Percentiles rank a stretch among this genome's conserved stretches.
Evolutionary conservation across 345 rosid genomes (phyloP).

Genomic region (Brassica incana): DNA sequence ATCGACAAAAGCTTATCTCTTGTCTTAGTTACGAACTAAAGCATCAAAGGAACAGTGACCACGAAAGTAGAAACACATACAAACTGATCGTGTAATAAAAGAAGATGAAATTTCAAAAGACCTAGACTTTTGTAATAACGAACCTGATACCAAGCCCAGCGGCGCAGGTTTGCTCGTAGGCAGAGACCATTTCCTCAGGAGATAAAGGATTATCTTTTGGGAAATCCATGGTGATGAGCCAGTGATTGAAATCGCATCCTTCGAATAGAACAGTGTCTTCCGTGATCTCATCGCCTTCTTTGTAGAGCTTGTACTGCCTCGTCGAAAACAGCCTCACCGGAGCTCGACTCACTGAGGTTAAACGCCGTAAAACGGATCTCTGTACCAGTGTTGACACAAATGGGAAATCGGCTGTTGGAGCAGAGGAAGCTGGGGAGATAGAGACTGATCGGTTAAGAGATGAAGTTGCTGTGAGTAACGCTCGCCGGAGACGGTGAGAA

Average conservation of each 20-base stretch:
- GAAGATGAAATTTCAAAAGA: not conserved
- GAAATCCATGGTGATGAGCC: slow-evolving; percentile 89
- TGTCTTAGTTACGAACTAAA: not conserved
- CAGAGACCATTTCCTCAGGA: slow-evolving; percentile 75
- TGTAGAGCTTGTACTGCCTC: slow-evolving; percentile 44
- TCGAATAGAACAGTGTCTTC: slow-evolving; percentile 71
- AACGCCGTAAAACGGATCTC: slow-evolving; percentile 35
- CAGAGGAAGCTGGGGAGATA: slow-evolving; percentile 22
- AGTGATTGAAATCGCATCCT: slow-evolving; percentile 89
- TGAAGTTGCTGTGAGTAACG: slow-evolving; percentile 37
- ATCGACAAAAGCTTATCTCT: not conserved
- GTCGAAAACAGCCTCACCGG: slow-evolving; percentile 35
- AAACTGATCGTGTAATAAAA: not conserved
- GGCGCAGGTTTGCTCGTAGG: slow-evolving; percentile 79
- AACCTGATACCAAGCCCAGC: slow-evolving; percentile 83
- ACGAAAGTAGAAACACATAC: not conserved
- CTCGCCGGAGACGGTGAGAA: slow-evolving; percentile 60
- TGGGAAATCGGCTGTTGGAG: not conserved
- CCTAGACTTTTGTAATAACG: not conserved
- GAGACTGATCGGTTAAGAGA: slow-evolving; percentile 39
- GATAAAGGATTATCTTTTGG: slow-evolving; percentile 54
- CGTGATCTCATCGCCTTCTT: slow-evolving; percentile 73
- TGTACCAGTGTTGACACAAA: not conserved
- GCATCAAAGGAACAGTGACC: not conserved
- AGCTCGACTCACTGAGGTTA: slow-evolving; percentile 23